Evolutionary conservation across 495 filamentous ascomycete species (phyloP), one percentile per base, ranked within the genome.

Genomic region (Lophium mytilinum): DNA sequence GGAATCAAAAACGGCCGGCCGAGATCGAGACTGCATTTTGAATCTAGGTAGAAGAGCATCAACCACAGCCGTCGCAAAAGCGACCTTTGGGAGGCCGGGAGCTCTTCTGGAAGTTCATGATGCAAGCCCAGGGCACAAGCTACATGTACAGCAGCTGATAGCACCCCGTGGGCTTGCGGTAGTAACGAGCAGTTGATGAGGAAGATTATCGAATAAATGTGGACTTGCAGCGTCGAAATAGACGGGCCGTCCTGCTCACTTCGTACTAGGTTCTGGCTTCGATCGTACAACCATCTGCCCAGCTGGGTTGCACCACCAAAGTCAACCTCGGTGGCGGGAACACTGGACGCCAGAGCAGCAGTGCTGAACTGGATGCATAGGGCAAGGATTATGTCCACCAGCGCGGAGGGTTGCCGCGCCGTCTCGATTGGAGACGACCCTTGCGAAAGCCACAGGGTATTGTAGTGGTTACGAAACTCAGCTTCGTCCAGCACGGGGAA

Each of bases 361-460:
- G 72, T 70, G 17, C 72, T 73, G 51, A 76, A 75, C 62, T 81
- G 78, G 71, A 82, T 79, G 52, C 74, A 79, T 14, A 81, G 47
- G 10, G 79, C 79, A 24, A 83, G 64, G 36, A 80, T 62, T 15
- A 81, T 78, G 55, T 83, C 79, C 9, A 78, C 77, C 0, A 82
- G 70, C 5, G 79, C 73, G 6, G 76, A 81, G 8, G 76, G 70
- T 56, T 70, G 73, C 3, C 80, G 72, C 4, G 54, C 54, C 10
- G 61, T 62, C 1, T 60, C 67, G 12, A 66, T 62, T 24, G 53
- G 60, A 10, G 39, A 41, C 21, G 43, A 17, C 14, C 4, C 18
- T 12, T 12, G 17, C 21, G 43, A 17, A 11, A 19, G 3, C 74
- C 75, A 78, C 3, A 81, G 67, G 12, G 77, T 75, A 6, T 70